These are phyloP conservation scores for Neospora caninum DNA, from an alignment of 169 alveolate genomes.

Conservation along the genomic window DNA sequence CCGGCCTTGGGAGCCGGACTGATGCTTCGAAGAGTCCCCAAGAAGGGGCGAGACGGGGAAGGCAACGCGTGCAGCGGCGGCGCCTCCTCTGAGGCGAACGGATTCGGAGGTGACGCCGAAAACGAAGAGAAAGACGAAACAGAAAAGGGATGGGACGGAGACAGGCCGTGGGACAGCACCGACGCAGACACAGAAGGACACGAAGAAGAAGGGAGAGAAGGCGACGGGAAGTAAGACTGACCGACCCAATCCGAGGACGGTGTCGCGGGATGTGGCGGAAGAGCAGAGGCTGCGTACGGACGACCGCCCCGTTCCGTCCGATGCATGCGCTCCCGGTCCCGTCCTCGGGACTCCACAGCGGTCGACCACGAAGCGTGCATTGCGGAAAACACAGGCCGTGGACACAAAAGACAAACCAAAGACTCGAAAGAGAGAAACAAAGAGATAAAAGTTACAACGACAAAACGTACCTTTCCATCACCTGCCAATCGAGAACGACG, in stretches of 20 bases:
- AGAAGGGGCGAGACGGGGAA: background rate
- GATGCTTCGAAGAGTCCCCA: background rate
- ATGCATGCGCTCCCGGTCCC: background rate
- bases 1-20: background rate
- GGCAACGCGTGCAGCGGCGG: background rate
- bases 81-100: background rate
- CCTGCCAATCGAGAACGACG: background rate
- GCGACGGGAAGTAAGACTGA: background rate
- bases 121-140: background rate
- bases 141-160: background rate
- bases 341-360: too few species aligned
- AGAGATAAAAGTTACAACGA: too few species aligned
- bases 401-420: too few species aligned
- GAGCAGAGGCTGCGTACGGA: background rate
- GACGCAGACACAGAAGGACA: background rate
- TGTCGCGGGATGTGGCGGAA: background rate
- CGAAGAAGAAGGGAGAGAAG: background rate
- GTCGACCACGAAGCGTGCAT: background rate
- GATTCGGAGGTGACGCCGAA: background rate
- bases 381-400: background rate
- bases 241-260: background rate
- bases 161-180: background rate
- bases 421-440: too few species aligned
- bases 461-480: too few species aligned
- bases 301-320: background rate